Conservation (phyloP, 1,284 basidiomycete species). For the Ganoderma sinense region DNA sequence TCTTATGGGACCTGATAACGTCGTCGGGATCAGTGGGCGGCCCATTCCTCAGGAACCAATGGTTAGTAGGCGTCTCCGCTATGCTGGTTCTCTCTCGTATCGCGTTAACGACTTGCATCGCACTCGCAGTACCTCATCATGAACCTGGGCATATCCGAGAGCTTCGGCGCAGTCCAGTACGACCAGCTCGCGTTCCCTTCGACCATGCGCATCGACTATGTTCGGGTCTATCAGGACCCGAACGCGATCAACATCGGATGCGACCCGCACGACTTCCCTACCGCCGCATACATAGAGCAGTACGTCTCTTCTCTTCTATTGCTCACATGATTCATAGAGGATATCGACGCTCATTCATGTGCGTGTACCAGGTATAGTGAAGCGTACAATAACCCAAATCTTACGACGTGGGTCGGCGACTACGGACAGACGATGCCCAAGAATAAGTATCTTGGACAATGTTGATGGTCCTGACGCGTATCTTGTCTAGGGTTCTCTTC, state of each 20-base stretch:
- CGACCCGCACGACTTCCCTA: slow-evolving; percentile 82
- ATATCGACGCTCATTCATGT: neutral
- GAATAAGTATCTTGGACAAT: slow-evolving; percentile 34
- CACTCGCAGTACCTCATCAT: slow-evolving; percentile 70
- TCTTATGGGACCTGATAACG: slow-evolving; percentile 75
- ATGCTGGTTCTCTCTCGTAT: neutral
- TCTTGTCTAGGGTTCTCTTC: neutral
- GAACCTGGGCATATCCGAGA: slow-evolving; percentile 83
- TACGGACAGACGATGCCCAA: slow-evolving; percentile 43
- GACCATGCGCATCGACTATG: slow-evolving; percentile 81
- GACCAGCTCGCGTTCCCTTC: slow-evolving; percentile 72
- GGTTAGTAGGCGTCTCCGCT: slow-evolving; percentile 47
- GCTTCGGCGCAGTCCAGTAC: slow-evolving; percentile 77
- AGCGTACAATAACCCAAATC: slow-evolving; percentile 47
- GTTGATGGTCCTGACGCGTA: neutral
- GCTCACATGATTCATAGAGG: neutral
- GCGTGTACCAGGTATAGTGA: slow-evolving; percentile 37
- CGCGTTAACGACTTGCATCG: neutral
- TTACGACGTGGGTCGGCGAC: slow-evolving; percentile 47
- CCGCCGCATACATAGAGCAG: slow-evolving; percentile 76
- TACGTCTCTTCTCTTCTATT: slow-evolving; percentile 41
- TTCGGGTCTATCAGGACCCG: slow-evolving; percentile 83
- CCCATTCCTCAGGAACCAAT: slow-evolving; percentile 87
- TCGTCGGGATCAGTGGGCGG: slow-evolving; percentile 75
- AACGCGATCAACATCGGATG: slow-evolving; percentile 81